Evolutionary conservation across 2,329 filamentous ascomycete species (phyloP), one percentile per base, ranked within the genome.

Genomic region (Ceratocystiopsis brevicomis): DNA sequence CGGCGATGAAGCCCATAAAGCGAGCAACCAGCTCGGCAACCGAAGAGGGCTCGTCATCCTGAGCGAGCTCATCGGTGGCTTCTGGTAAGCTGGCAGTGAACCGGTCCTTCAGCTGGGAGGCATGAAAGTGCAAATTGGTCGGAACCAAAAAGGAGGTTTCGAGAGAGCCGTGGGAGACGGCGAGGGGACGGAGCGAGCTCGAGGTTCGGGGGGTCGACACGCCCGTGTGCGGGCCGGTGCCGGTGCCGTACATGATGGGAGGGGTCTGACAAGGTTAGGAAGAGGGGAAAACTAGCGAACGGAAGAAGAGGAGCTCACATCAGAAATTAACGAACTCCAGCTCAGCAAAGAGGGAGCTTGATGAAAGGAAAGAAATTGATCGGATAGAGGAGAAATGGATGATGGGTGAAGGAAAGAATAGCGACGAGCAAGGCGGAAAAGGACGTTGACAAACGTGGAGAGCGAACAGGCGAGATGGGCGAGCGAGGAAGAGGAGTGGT

Each of bases 41-140:
- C 19, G 92, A 98, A 35, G 90, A 96, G n/a, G 90, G 90, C 68
- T 98, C 92, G 54, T 98, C 90, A 68, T 98, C 92, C 59, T 88
- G 86, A 48, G 90, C 92, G 50, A 96, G 76, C 68, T 98, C 90
- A 59, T 98, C 90, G 59, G 92, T 98, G 45, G 90, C 83, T 55
- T 78, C 71, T 43, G 92, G 92, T 53, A 98, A 73, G 50, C 78
- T 85, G 40, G 82, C 72, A 51, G 77, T 73, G 65, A 98, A 98
- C 52, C 78, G 74, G 54, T 95, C 87, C 69, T 88, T 92, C 58
- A 96, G 71, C 66, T 94, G 84, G 48, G 86, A 81, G 54, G 90
- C 90, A 62, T 90, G 87, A 69, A 92, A 98, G 65, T 98, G 90
- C 50, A 95, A 76, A 56, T 78, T 83, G 53, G 90, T 96, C 46